A percentile compares a stretch with the other conserved stretches of the same genome.
Evolutionary conservation across 1,284 basidiomycete species (phyloP).

Genomic region (Apiotrichum gracile): DNA sequence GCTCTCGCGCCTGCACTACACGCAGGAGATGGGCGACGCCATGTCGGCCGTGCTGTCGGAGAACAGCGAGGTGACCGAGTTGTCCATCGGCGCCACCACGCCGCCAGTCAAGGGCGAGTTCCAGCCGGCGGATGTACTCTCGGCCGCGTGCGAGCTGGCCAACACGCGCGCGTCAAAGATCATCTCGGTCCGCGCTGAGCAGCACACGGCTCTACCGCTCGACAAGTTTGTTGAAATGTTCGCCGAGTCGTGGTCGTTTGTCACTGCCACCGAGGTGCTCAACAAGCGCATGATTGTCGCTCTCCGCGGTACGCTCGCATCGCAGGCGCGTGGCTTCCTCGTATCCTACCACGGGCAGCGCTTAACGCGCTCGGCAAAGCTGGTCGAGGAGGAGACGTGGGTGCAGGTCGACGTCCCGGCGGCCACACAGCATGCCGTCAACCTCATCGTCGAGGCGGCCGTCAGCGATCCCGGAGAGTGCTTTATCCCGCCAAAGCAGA

Average conservation of each 20-base stretch:
- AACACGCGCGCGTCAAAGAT: slow-evolving; percentile 75
- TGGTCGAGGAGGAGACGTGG: slow-evolving; percentile 57
- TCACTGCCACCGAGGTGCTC: slow-evolving; percentile 75
- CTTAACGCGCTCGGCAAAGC: slow-evolving; percentile 73
- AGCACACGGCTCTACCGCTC: slow-evolving; percentile 67
- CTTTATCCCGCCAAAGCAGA: slow-evolving; percentile 42
- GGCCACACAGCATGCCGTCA: slow-evolving; percentile 62
- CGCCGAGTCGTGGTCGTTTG: slow-evolving; percentile 80
- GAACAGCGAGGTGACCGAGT: slow-evolving; percentile 1
- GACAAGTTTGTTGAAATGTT: slow-evolving; percentile 74
- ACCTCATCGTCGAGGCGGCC: slow-evolving; percentile 72
- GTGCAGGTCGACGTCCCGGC: slow-evolving; percentile 67
- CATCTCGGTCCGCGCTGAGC: slow-evolving; percentile 66
- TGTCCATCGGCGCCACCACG: slow-evolving; percentile 23
- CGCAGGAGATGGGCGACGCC: slow-evolving; percentile 61
- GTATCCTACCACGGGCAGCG: slow-evolving; percentile 77
- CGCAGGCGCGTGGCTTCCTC: slow-evolving; percentile 83
- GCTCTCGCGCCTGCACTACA: slow-evolving; percentile 63
- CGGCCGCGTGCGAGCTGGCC: slow-evolving; percentile 73
- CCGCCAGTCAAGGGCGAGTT: slow-evolving; percentile 25
- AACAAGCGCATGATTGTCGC: slow-evolving; percentile 87
- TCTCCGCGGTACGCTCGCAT: slow-evolving; percentile 71
- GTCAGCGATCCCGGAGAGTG: slow-evolving; percentile 72
- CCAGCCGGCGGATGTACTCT: slow-evolving; percentile 65
- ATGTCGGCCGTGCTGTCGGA: slow-evolving; percentile 58